These are phyloP conservation scores for Leishmania tarentolae DNA, from an alignment of 208 protist genomes.

Conservation along the genomic window DNA sequence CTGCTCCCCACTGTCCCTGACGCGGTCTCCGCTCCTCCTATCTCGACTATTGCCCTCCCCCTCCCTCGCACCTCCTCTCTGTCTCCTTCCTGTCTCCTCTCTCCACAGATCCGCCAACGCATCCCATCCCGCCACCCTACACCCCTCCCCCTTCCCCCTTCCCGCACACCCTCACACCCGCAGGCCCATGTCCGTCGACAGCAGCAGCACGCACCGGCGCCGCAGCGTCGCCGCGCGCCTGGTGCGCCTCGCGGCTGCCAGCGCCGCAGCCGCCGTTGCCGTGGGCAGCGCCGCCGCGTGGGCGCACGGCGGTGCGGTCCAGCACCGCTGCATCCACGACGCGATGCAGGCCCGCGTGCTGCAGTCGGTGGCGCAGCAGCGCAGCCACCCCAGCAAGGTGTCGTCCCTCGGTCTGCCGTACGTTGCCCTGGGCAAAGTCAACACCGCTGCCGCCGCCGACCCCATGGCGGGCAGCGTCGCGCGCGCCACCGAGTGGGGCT, in stretches of 20 bases:
- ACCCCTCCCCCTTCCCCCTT: neutral
- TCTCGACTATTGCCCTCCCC: neutral
- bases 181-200: neutral
- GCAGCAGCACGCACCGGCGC: conserved; percentile 15
- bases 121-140: neutral
- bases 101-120: neutral
- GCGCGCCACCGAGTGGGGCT: conserved; percentile 19
- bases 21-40: neutral
- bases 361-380: conserved; percentile 12
- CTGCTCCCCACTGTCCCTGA: neutral
- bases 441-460: neutral
- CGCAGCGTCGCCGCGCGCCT: conserved; percentile 10
- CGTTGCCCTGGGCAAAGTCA: neutral
- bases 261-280: neutral
- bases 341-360: conserved; percentile 20
- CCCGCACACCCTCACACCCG: neutral
- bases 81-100: neutral
- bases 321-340: conserved; percentile 26
- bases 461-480: neutral
- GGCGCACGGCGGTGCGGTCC: neutral
- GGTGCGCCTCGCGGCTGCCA: conserved; percentile 27
- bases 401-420: conserved; percentile 11
- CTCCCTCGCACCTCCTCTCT: neutral
- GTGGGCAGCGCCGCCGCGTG: neutral
- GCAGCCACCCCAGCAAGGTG: neutral